A percentile compares a stretch with the other conserved stretches of the same genome.
These are phyloP conservation scores for Rhynchospora tenuis DNA, from an alignment of 176 grass and related monocot species.

Conservation along the genomic window DNA sequence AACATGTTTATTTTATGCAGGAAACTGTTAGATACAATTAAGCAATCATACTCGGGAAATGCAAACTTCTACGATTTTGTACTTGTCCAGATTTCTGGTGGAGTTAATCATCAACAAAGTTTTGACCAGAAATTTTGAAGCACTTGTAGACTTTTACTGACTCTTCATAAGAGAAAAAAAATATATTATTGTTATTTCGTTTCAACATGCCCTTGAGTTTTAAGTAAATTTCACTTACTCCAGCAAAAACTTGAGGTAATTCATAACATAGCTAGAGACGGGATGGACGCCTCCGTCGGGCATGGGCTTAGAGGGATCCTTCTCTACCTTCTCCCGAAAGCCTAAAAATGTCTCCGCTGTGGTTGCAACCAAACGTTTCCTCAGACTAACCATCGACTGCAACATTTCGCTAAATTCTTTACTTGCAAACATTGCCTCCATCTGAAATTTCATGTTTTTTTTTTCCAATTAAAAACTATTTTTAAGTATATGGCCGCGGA, in stretches of 20 bases:
- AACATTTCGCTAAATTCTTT: constrained; percentile 31
- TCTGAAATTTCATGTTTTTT: constrained; percentile 29
- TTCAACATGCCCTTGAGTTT: background rate
- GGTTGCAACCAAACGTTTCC: constrained; percentile 32
- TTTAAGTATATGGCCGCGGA: background rate
- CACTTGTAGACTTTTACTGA: too few species aligned
- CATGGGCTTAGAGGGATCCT: constrained; percentile 29
- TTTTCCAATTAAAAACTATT: background rate
- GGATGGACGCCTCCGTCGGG: constrained; percentile 47
- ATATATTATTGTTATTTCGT: too few species aligned
- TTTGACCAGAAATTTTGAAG: background rate
- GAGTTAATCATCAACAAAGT: background rate
- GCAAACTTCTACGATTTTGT: background rate
- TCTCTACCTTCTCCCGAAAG: constrained; percentile 49
- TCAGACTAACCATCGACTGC: constrained; percentile 32
- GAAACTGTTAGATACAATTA: background rate
- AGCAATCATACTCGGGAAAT: background rate
- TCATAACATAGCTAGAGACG: constrained; percentile 56
- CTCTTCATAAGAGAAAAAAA: too few species aligned
- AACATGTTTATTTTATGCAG: background rate
- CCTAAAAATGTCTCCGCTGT: constrained; percentile 30
- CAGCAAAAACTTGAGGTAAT: constrained; percentile 49
- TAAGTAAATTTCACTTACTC: constrained; percentile 43
- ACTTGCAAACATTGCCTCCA: constrained; percentile 47
- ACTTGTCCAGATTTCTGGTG: background rate